Conservation (phyloP, 768 basidiomycete species). For the Russula olivacea region DNA sequence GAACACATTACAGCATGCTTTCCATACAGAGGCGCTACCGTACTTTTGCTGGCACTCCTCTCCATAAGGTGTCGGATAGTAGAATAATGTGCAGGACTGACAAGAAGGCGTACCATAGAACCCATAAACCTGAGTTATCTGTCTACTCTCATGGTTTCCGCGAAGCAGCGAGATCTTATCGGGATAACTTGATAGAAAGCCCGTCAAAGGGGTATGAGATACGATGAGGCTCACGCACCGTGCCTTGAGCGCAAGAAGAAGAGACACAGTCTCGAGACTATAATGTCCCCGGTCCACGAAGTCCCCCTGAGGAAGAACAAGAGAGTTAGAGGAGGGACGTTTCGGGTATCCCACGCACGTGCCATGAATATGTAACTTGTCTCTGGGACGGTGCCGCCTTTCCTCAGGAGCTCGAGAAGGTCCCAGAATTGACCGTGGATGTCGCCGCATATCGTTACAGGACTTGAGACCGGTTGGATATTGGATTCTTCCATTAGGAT, state of each 20-base stretch:
- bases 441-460: slow-evolving; percentile 93
- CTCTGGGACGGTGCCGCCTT: slow-evolving; percentile 80
- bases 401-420: slow-evolving; percentile 79
- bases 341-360: slow-evolving; percentile 42
- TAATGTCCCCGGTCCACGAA: slow-evolving; percentile 98
- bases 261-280: slow-evolving; percentile 89
- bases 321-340: slow-evolving; percentile 4
- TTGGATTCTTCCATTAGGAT: slow-evolving; percentile 96
- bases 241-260: slow-evolving; percentile 85
- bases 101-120: slow-evolving; percentile 70
- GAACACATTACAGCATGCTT: slow-evolving; percentile 94
- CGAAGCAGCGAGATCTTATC: slow-evolving; percentile 87
- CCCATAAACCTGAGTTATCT: slow-evolving; percentile 98
- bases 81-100: not conserved
- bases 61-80: slow-evolving; percentile 29
- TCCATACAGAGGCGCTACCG: slow-evolving; percentile 93
- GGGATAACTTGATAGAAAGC: slow-evolving; percentile 58
- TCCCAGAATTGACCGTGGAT: slow-evolving; percentile 99
- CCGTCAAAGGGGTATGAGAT: not conserved
- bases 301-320: slow-evolving; percentile 61
- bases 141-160: slow-evolving; percentile 94
- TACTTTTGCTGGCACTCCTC: slow-evolving; percentile 99
- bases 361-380: slow-evolving; percentile 96
- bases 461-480: slow-evolving; percentile 91
- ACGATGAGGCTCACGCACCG: slow-evolving; percentile 41